Percentiles rank a stretch among this genome's conserved stretches.
phyloP scores from a whole-genome alignment of 192 early-diverging fungal species.

The Kickxella alabastrina region DNA sequence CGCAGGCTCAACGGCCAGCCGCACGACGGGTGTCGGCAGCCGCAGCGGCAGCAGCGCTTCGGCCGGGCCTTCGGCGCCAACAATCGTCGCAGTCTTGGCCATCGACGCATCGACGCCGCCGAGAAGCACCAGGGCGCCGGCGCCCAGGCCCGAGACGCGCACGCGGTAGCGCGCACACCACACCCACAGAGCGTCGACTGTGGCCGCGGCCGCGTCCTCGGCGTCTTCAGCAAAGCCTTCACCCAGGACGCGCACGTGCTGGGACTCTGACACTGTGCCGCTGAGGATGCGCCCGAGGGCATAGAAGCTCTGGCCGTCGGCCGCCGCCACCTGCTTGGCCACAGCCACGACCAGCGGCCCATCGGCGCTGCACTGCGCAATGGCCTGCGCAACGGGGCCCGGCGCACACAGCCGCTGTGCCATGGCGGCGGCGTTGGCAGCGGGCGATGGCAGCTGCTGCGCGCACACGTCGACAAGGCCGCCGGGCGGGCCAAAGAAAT shows the following conservation, averaged over 20 bases:
- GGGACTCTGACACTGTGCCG: constrained; percentile 74
- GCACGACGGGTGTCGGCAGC: constrained; percentile 81
- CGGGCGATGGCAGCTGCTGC: constrained; percentile 73
- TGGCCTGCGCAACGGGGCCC: constrained; percentile 58
- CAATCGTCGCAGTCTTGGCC: constrained; percentile 93
- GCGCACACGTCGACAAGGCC: constrained; percentile 92
- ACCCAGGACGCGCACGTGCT: constrained; percentile 85
- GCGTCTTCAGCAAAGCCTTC: constrained; percentile 91
- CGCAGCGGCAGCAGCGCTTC: constrained; percentile 79
- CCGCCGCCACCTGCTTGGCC: constrained; percentile 86
- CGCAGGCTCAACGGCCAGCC: constrained; percentile 95
- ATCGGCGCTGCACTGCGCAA: constrained; percentile 76
- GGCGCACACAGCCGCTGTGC: constrained; percentile 59
- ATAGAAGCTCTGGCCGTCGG: constrained; percentile 80
- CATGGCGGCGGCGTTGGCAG: constrained; percentile 65
- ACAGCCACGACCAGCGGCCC: constrained; percentile 93
- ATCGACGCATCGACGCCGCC: constrained; percentile 91
- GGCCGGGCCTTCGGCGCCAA: constrained; percentile 53
- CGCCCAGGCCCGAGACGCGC: constrained; percentile 70
- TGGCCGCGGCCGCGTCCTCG: constrained; percentile 80
- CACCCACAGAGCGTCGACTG: constrained; percentile 70
- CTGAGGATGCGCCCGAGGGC: constrained; percentile 94
- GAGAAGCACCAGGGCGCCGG: constrained; percentile 89
- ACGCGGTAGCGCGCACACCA: constrained; percentile 79
- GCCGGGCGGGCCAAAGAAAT: constrained; percentile 86